A percentile compares a stretch with the other conserved stretches of the same genome.
phyloP scores from a whole-genome alignment of 1,139 yeast genomes.

The Yamadazyma triangularis region DNA sequence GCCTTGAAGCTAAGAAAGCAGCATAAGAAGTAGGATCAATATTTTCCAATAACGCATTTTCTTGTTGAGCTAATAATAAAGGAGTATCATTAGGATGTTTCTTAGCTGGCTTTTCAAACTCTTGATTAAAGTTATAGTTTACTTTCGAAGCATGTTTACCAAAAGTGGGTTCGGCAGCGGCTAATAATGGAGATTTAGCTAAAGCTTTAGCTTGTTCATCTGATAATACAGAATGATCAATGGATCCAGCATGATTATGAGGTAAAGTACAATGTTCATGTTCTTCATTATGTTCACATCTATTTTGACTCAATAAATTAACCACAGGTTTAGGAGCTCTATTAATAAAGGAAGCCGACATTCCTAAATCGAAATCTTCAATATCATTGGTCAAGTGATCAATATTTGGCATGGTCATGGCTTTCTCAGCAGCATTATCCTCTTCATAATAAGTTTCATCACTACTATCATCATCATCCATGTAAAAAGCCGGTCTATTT shows the following conservation, averaged over 20 bases:
- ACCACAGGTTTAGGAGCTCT: constrained; percentile 40
- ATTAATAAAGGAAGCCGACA: constrained; percentile 42
- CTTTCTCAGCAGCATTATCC: constrained; percentile 5
- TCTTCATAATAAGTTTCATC: too few relatives aligned
- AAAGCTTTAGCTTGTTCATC: constrained; percentile 49
- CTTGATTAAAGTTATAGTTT: constrained; percentile 18
- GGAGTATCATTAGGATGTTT: constrained; percentile 24
- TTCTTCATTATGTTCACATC: constrained; percentile 17
- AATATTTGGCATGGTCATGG: constrained; percentile 2
- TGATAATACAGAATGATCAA: constrained; percentile 35
- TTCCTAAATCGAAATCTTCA: constrained; percentile 38
- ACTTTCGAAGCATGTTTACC: constrained; percentile 49
- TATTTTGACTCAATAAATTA: constrained; percentile 20
- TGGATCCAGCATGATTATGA: constrained; percentile 36
- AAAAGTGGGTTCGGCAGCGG: constrained; percentile 53
- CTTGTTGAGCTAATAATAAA: constrained; percentile 40
- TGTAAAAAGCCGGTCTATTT: constrained; percentile 14
- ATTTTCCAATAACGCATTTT: constrained; percentile 36
- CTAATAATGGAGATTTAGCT: constrained; percentile 49
- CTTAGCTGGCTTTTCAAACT: constrained; percentile 8
- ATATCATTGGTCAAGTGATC: constrained; percentile 15
- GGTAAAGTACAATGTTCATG: constrained; percentile 34
- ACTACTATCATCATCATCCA: constrained; percentile 15
- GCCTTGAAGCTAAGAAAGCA: constrained; percentile 78
- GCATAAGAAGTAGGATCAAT: constrained; percentile 68